Evolutionary conservation across 2,329 filamentous ascomycete genomes (phyloP), one percentile per base, ranked within the genome.

Genomic region (Lizonia empirigonia): DNA sequence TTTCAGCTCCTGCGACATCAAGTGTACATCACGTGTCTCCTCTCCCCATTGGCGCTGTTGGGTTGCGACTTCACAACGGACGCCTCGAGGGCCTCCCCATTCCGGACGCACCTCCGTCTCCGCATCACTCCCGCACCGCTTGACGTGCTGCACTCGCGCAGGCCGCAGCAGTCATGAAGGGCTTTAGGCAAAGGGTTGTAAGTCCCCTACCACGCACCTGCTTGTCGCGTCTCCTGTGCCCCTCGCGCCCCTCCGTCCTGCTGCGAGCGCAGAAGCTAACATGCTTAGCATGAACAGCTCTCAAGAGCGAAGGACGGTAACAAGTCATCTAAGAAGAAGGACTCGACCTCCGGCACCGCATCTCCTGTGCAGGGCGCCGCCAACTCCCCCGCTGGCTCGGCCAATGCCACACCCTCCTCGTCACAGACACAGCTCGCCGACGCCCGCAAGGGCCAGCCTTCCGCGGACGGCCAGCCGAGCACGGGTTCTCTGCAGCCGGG

Each of bases 141-240:
- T 63, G 57, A 62, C 58, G 58, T 64, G 63, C 61, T 54, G 49
- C 49, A 37, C 55, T 56, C 56, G 64, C 65, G 69, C 68, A 55
- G 57, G 60, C 62, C 61, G 77, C 77, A 89, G 56, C 77, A 89
- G 58, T 83, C 78, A 97, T 97, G 93, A 97, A 96, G 82, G 89
- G 91, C 76, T 96, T 97, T 78, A 89, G 91, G 79, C 91, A 96
- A 82, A 90, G 90, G 88, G 91, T 97, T 82, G 91, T 96, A 85
- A 83, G 90, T 85, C 60, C 64, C 58, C 63, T 55, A 55, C 50
- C 50, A 62, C 59, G 39, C 44, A 48, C 39, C 35, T 53, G 34
- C 38, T 41, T 42, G 49, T 32, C 39, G 36, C 60, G 55, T 55
- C 56, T 55, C 54, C 55, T 55, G 44, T 56, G 59, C 63, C 60